phyloP scores from a whole-genome alignment of 2,329 filamentous ascomycete species.

The Harringtonia aguacate region DNA sequence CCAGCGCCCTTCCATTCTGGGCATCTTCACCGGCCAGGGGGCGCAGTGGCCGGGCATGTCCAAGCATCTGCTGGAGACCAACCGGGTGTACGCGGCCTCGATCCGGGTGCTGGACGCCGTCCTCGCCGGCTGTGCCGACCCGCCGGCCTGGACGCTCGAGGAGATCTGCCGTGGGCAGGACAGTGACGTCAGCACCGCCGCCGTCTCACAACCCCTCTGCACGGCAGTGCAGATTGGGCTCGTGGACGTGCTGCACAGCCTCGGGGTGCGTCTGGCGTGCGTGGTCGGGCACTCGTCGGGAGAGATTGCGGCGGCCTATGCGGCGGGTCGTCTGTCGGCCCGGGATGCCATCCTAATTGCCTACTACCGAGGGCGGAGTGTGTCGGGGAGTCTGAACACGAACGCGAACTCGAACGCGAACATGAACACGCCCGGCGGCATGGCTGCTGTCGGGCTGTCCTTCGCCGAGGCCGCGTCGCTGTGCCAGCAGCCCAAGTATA shows the following conservation, averaged over 20 bases:
- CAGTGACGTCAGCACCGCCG: background rate
- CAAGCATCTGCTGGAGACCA: background rate
- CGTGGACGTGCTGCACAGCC: background rate
- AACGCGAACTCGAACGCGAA: too few relatives aligned
- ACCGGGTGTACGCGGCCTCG: background rate
- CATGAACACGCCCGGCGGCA: too few relatives aligned
- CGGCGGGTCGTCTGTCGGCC: background rate
- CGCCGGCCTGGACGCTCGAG: background rate
- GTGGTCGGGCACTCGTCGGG: background rate
- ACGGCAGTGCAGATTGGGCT: background rate
- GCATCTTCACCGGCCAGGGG: background rate
- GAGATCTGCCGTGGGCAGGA: background rate
- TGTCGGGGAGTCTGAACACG: too few relatives aligned
- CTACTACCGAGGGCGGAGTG: background rate
- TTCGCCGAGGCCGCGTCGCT: background rate
- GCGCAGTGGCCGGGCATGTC: background rate
- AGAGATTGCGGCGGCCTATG: background rate
- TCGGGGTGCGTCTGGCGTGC: background rate
- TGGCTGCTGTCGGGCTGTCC: background rate
- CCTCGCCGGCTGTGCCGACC: background rate
- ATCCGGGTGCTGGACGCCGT: background rate
- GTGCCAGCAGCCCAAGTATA: background rate
- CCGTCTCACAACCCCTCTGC: background rate
- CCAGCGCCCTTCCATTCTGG: too few relatives aligned
- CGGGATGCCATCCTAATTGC: background rate